Evolutionary conservation across 768 basidiomycete genomes (phyloP), one percentile per base, ranked within the genome.

Genomic region (Rubroboletus pulcherrimus): DNA sequence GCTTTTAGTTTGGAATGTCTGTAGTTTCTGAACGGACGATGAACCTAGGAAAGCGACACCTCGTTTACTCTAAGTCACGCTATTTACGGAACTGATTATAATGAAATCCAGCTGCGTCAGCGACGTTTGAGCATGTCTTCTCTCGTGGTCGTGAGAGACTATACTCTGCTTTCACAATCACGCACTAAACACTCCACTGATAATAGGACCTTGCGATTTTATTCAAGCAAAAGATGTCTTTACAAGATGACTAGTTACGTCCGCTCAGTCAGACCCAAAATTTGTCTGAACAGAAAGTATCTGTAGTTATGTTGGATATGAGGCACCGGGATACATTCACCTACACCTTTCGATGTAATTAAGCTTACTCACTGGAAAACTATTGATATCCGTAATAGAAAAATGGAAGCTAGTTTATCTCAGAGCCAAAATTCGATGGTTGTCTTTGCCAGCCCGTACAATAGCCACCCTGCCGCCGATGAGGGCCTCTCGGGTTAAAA

Each of bases 391-490:
- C 41, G 21, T 24, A 52, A 33, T 54, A n/a, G 15, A 21, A 37
- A 54, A 30, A 35, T 19, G 29, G 2, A 0, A 48, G 31, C 9
- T 34, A 45, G 33, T 54, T 55, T 55, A 72, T 45, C 53, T 66
- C 29, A 79, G 54, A 35, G 68, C 80, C 9, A 93, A 62, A 39
- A 91, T 77, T 38, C 82, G 65, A 58, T 86, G 74, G 44, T 86
- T 87, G 58, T 87, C 85, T 67, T 88, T 91, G 5, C 92, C 92
- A 38, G 84, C 82, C 17, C 88, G 81, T 19, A 94, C 57, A 54
- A 94, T 79, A 17, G 78, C 83, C 7, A 93, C 63, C 47, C 75
- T 78, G 10, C 71, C 74, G 61, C 85, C 83, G n/a, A 92, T 72
- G 30, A 93, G 76, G 61, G 83, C 76, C 1, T 66, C 61, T 35